These are phyloP conservation scores for Cercospora sp. DNA, from an alignment of 2,329 filamentous ascomycete genomes.

Conservation along the genomic window DNA sequence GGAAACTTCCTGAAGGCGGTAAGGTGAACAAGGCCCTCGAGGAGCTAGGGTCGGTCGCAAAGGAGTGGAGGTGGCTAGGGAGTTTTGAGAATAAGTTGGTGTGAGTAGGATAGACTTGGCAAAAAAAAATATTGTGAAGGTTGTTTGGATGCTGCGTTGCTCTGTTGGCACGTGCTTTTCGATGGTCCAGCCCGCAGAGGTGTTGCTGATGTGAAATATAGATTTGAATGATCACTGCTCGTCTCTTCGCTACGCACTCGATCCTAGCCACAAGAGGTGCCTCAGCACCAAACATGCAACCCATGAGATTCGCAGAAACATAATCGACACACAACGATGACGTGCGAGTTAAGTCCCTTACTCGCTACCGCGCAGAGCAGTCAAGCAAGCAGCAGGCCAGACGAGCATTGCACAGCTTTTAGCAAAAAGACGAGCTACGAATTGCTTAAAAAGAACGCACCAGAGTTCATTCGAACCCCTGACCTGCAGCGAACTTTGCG, in stretches of 20 bases:
- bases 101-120: neutral
- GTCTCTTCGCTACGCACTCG: neutral
- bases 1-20: slow-evolving; percentile 53
- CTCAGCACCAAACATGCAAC: neutral
- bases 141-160: too few species aligned
- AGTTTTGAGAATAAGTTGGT: neutral
- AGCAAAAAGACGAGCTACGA: too few species aligned
- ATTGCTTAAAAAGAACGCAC: too few species aligned
- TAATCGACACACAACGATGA: neutral
- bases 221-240: neutral
- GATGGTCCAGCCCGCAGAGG: too few species aligned
- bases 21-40: slow-evolving; percentile 62
- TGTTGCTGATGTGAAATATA: neutral
- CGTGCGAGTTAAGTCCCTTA: neutral
- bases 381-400: neutral
- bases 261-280: neutral
- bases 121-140: too few species aligned
- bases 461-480: too few species aligned
- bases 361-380: neutral
- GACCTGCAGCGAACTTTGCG: too few species aligned
- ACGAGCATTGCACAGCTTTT: neutral
- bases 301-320: neutral
- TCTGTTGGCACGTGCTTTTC: too few species aligned
- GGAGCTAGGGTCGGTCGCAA: slow-evolving; percentile 59
- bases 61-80: slow-evolving; percentile 36